Percentiles rank a stretch among this genome's conserved stretches.
Conservation (phyloP, 495 filamentous ascomycete species). For the Penicillium psychrofluorescens region DNA sequence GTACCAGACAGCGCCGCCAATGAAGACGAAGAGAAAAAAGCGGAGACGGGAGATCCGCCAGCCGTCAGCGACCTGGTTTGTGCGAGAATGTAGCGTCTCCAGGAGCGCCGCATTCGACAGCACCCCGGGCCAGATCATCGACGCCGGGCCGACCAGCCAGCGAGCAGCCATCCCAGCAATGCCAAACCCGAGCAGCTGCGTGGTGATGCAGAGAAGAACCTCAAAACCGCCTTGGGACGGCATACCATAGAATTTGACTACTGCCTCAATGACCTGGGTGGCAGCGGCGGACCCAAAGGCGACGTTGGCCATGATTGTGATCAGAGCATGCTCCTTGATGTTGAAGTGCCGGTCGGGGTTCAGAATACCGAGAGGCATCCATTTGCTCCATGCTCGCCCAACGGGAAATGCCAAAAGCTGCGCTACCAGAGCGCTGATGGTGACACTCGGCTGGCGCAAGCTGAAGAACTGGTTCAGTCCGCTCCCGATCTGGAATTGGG, state of each 20-base stretch:
- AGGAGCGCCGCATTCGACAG: constrained; percentile 85
- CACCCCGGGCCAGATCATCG: constrained; percentile 90
- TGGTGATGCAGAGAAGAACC: constrained; percentile 60
- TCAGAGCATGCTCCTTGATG: constrained; percentile 72
- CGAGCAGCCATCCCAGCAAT: constrained; percentile 56
- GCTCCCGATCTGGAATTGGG: constrained; percentile 41
- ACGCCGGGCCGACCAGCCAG: constrained; percentile 63
- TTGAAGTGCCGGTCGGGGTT: constrained; percentile 71
- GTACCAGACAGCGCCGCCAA: constrained; percentile 64
- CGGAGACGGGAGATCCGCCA: constrained; percentile 76
- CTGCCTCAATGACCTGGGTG: constrained; percentile 62
- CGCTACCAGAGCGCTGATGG: constrained; percentile 58
- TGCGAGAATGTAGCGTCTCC: constrained; percentile 74
- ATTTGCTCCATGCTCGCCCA: constrained; percentile 51
- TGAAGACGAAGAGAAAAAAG: constrained; percentile 72
- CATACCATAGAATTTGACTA: constrained; percentile 61
- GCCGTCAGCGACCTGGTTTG: constrained; percentile 73
- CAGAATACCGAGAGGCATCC: constrained; percentile 47
- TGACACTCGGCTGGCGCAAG: constrained; percentile 50
- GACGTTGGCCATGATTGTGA: constrained; percentile 66
- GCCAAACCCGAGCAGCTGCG: constrained; percentile 67
- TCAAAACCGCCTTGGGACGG: constrained; percentile 62
- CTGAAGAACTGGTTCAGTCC: constrained; percentile 70
- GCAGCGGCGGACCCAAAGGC: constrained; percentile 58
- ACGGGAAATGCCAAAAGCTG: constrained; percentile 67